Evolutionary conservation across 805 yeast species (phyloP), one percentile per base, ranked within the genome.

Genomic region (Tetrapisispora arboricola): DNA sequence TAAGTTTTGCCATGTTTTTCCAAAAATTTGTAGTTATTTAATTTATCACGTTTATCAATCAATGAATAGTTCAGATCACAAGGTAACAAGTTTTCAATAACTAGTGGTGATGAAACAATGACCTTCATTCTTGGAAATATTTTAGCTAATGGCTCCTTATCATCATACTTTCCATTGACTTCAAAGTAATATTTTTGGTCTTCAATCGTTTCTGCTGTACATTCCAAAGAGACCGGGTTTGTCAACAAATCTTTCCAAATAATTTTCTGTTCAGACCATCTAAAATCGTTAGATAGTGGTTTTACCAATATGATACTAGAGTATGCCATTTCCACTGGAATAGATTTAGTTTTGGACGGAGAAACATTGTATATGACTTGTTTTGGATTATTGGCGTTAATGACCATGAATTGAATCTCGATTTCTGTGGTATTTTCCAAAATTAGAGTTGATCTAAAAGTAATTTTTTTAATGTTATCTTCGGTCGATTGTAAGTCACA

Each of bases 111-210:
- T 0, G 92, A 77, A 6, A 92, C 63, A 4, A 78, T 71, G 19
- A 92, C 63, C 8, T 68, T 72, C 84, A 90, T 72, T 51, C 84
- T 92, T 0, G 98, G 98, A 53, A 85, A 94, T 1, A 84, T 71
- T 43, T 71, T 68, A 0, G 84, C 72, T 20, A 87, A 63, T 0
- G 86, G 87, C 47, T 84, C 94, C n/a, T 72, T 68, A 15, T 64
- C 57, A 47, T 82, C 76, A 58, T 62, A 81, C 34, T 65, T 60
- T 1, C 90, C 86, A 49, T 75, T 81, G 0, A 81, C 82, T 49
- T 83, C 90, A 62, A 84, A 80, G 51, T 72, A 80, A 57, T 76
- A 83, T 1, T 70, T 48, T 6, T 36, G 58, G 0, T 75, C 66
- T 44, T 54, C 64, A 19, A 67, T 75, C 0, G 58, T 55, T 0